Percentiles rank a stretch among this genome's conserved stretches.
These are phyloP conservation scores for Skeletonema tropicum DNA, from an alignment of 108 stramenopile species.

Conservation along the genomic window DNA sequence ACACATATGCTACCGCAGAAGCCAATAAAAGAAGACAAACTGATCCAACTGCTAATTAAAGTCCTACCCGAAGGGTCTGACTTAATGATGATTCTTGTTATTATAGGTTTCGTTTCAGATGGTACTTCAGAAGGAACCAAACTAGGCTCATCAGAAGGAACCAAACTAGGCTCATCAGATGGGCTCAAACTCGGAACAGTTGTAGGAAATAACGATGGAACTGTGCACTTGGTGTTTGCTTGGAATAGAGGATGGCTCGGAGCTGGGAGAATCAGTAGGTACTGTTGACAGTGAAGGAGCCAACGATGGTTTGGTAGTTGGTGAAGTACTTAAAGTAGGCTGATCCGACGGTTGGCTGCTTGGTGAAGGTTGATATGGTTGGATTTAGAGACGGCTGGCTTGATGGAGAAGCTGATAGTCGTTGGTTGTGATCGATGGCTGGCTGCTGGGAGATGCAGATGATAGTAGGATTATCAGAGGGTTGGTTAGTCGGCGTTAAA, in stretches of 20 bases:
- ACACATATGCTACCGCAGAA: neutral
- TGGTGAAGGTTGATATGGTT: constrained; percentile 18
- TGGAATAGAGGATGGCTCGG: neutral
- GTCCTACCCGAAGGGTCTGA: neutral
- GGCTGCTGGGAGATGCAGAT: neutral
- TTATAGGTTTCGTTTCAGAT: neutral
- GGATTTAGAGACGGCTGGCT: constrained; percentile 11
- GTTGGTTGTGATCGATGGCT: neutral
- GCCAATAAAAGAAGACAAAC: neutral
- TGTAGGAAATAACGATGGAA: neutral
- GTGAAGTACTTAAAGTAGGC: neutral
- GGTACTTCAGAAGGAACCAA: neutral
- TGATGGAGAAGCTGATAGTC: constrained; percentile 10
- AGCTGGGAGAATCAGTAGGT: constrained; percentile 3
- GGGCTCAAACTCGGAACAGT: neutral
- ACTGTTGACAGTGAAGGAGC: constrained; percentile 2
- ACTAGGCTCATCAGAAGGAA: neutral
- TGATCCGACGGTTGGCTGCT: constrained; percentile 10
- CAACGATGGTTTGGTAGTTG: neutral
- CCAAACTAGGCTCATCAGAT: neutral
- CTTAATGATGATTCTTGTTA: neutral
- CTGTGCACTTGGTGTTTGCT: too few relatives aligned
- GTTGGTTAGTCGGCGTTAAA: too few relatives aligned
- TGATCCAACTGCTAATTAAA: neutral
- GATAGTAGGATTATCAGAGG: neutral